Conservation (phyloP, 306 rosid species). For the Glycine latifolia region DNA sequence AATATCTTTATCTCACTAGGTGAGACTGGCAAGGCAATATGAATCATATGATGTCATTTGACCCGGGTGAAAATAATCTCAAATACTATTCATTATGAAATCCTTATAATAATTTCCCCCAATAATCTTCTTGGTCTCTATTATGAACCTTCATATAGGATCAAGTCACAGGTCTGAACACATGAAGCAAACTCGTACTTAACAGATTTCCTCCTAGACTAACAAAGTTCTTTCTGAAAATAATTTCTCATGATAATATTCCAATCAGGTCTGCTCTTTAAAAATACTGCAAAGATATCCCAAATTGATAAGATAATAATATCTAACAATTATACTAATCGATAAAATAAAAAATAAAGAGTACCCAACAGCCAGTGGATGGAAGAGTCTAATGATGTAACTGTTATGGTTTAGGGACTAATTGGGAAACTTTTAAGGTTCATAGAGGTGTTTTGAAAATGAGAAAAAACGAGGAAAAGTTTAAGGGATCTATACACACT, state of each 20-base stretch:
- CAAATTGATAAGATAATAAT: too few species aligned
- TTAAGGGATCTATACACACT: constrained; percentile 4
- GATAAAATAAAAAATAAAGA: neutral
- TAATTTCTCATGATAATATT: neutral
- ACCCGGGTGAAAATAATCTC: neutral
- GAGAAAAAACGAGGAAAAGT: neutral
- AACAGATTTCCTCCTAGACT: neutral
- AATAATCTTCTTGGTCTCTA: neutral
- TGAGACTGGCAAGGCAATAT: neutral
- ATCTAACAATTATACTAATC: neutral
- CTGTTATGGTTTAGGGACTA: constrained; percentile 9
- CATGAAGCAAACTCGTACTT: neutral
- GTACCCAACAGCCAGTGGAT: constrained; percentile 6
- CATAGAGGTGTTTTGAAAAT: neutral
- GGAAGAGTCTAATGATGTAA: constrained; percentile 13
- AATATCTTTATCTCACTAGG: neutral
- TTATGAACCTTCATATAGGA: neutral
- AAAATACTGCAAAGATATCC: neutral
- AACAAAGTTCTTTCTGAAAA: neutral
- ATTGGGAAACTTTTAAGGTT: neutral
- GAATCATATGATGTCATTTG: neutral
- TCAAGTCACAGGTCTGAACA: neutral
- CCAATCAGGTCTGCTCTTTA: neutral
- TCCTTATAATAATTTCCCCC: neutral
- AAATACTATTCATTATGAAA: neutral